Percentiles rank a stretch among this genome's conserved stretches.
Evolutionary conservation across 2,329 filamentous ascomycete genomes (phyloP).

Genomic region (Apiospora aurea): DNA sequence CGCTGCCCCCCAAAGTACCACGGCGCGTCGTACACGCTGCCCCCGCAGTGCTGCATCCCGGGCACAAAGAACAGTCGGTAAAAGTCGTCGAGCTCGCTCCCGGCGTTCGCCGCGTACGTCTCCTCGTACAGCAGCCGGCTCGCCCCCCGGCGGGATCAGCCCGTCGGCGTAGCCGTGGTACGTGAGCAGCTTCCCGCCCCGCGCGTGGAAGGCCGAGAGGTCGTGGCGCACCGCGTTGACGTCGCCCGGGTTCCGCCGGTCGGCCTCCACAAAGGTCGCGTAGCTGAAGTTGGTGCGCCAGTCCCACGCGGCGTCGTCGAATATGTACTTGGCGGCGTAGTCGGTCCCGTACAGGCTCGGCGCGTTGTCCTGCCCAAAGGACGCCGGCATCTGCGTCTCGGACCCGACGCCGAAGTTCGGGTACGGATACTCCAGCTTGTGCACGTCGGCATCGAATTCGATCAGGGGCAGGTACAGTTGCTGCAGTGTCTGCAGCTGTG

Average conservation of each 20-base stretch:
- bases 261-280: conserved; percentile 23
- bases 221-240: conserved; percentile 31
- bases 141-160: conserved; percentile 32
- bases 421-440: conserved; percentile 25
- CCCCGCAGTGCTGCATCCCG: conserved; percentile 52
- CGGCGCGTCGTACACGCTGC: conserved; percentile 52
- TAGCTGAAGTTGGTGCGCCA: conserved; percentile 27
- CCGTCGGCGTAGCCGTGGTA: conserved; percentile 42
- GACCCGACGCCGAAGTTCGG: conserved; percentile 22
- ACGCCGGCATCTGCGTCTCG: conserved; percentile 24
- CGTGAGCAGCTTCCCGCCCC: conserved; percentile 39
- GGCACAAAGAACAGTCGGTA: conserved; percentile 48
- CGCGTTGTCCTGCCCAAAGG: conserved; percentile 10
- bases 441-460: conserved; percentile 35
- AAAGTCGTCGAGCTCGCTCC: conserved; percentile 39
- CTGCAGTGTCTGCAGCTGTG: conserved; percentile 49
- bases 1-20: conserved; percentile 45
- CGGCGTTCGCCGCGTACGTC: background rate
- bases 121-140: conserved; percentile 32
- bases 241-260: conserved; percentile 26
- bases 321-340: conserved; percentile 26
- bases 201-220: conserved; percentile 33
- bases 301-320: conserved; percentile 27
- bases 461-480: conserved; percentile 48
- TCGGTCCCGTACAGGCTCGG: conserved; percentile 25